Base-by-base conservation (phyloP, 352 stramenopile species). In the Phytophthora tentaculata region DNA sequence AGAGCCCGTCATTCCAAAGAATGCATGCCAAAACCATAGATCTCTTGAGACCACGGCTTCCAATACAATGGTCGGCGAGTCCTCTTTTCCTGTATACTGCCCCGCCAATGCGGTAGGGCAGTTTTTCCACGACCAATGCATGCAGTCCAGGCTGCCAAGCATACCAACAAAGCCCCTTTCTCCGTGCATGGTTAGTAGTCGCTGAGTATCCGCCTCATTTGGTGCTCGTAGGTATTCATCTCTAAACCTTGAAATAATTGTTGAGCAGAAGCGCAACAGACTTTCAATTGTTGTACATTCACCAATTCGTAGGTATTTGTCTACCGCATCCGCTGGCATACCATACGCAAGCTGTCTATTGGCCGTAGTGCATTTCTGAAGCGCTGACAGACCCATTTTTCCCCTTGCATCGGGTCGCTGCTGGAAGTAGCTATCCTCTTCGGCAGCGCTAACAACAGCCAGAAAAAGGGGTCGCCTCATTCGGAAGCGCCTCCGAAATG, bases 101-200 rank as follows among this genome's bases (percentile, higher is more conserved):
- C 60, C 51, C 6, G 51, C 51, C 60, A 28, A 67, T 5, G 60
- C n/a, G 4, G 28, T 61, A 16, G 43, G 51, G 12, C 43, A 56
- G 5, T 57, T 67, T 28, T 66, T 52, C 43, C 60, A 61, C 1
- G 5, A 9, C 29, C 60, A 56, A 16, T 61, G 51, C 60, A 61
- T 61, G 41, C 51, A 61, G n/a, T 61, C 51, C 2, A 67, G 19
- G 28, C 60, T 67, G 14, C 50, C 51, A 4, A 61, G 22, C 51
- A 67, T 67, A 4, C 51, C 60, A 16, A 47, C 20, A 19, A 61
- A 67, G 8, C 51, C 60, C 2, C 32, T 5, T 9, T 13, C 22
- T 16, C 6, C 17, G 4, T 57, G 44, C 32, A 52, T 54, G 0
- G 16, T 20, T 10, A 45, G 16, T 4, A 67, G 43, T 1, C 24